Conservation (phyloP, 139 green algal species). For the Zygnema circumcarinatum region DNA sequence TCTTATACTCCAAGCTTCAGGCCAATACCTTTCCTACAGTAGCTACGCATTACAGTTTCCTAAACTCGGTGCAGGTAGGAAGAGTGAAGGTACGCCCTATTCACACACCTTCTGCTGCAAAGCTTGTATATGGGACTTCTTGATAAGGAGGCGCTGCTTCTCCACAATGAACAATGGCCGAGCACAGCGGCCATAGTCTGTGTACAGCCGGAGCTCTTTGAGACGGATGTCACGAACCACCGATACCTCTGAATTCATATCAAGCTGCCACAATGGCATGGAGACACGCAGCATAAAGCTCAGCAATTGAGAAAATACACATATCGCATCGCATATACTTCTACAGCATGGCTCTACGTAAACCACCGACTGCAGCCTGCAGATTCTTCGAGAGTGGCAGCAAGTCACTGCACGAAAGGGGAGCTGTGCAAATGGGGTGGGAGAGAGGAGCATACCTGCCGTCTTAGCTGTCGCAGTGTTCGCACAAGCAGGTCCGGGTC, state of each 20-base stretch:
- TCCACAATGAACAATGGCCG: slow-evolving; percentile 89
- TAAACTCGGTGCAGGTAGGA: too few species aligned
- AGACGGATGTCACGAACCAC: slow-evolving; percentile 68
- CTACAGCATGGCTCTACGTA: too few species aligned
- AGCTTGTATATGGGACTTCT: slow-evolving; percentile 78
- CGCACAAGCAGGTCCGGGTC: slow-evolving; percentile 66
- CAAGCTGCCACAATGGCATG: slow-evolving; percentile 32
- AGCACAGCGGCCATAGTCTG: slow-evolving; percentile 66
- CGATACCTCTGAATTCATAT: slow-evolving; percentile 65
- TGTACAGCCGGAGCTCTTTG: slow-evolving; percentile 69
- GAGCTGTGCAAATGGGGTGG: too few species aligned
- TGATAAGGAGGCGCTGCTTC: slow-evolving; percentile 81
- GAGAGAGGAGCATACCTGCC: slow-evolving; percentile 59
- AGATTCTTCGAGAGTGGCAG: too few species aligned
- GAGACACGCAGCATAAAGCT: slow-evolving; percentile 1
- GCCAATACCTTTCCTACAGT: too few species aligned
- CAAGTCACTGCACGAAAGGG: too few species aligned
- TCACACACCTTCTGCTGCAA: slow-evolving; percentile 66
- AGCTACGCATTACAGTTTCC: too few species aligned
- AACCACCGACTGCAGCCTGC: too few species aligned
- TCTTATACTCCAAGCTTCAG: too few species aligned
- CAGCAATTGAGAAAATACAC: too few species aligned
- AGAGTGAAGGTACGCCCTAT: too few species aligned
- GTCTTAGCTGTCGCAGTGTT: slow-evolving; percentile 64
- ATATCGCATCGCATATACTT: too few species aligned